Conservation (phyloP, 495 filamentous ascomycete species). For the Tuber aestivum region DNA sequence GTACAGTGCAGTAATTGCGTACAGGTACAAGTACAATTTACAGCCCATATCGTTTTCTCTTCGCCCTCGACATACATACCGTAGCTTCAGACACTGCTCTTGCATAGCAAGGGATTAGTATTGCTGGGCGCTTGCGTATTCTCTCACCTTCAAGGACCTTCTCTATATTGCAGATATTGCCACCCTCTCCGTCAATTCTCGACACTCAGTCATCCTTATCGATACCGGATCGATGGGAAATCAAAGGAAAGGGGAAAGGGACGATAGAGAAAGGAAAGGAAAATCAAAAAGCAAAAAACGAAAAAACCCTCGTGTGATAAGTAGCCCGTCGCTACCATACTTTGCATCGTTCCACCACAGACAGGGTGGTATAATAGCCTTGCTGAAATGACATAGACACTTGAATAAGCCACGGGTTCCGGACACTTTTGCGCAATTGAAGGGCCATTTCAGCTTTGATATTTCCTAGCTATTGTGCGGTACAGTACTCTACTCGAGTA, state of each 20-base stretch:
- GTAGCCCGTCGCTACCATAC: neutral
- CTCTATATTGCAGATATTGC: neutral
- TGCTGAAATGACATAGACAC: neutral
- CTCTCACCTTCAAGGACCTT: neutral
- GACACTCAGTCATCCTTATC: neutral
- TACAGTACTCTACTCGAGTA: neutral
- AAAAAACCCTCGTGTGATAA: neutral
- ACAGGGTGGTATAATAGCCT: neutral
- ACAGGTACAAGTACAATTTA: too few relatives aligned
- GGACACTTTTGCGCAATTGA: constrained; percentile 1
- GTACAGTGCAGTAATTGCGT: neutral
- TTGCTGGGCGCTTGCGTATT: neutral
- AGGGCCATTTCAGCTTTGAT: neutral
- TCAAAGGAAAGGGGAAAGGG: neutral
- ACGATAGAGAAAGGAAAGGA: neutral
- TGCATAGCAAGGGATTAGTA: neutral
- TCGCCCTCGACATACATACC: neutral
- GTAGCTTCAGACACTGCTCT: neutral
- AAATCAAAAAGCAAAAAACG: neutral
- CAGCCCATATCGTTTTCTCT: neutral
- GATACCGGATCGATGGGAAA: neutral
- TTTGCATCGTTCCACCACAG: neutral
- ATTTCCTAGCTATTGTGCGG: neutral
- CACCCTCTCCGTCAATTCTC: neutral
- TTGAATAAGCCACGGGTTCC: neutral